Conservation (phyloP, 768 basidiomycete genomes). For the Suillus paluster region DNA sequence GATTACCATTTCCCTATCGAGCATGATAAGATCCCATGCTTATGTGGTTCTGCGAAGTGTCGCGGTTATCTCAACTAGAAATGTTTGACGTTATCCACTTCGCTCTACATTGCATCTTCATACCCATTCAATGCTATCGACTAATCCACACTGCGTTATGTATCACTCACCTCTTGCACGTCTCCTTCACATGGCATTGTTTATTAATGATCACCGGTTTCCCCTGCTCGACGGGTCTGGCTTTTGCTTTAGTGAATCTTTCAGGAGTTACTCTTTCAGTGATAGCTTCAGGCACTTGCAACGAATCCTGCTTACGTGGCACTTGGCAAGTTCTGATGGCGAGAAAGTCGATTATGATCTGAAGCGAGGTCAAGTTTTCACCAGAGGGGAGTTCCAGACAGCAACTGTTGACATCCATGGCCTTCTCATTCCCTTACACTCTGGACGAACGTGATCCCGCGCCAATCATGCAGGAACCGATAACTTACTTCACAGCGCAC, state of each 20-base stretch:
- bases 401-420: neutral
- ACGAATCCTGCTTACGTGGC: too few relatives aligned
- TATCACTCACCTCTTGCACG: conserved; percentile 34
- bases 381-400: neutral
- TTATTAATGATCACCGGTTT: conserved; percentile 13
- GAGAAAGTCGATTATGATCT: too few relatives aligned
- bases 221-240: neutral
- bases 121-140: conserved; percentile 16
- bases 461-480: neutral
- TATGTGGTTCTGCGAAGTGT: conserved; percentile 89
- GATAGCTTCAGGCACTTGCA: too few relatives aligned
- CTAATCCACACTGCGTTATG: conserved; percentile 33
- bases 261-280: too few relatives aligned
- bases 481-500: neutral
- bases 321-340: neutral
- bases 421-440: neutral
- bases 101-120: conserved; percentile 14
- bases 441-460: neutral
- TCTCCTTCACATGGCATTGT: conserved; percentile 12
- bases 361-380: too few relatives aligned
- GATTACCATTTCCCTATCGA: conserved; percentile 99
- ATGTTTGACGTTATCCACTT: conserved; percentile 13
- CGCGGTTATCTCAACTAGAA: conserved; percentile 94
- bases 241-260: too few relatives aligned
- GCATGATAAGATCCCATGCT: conserved; percentile 94